Percentiles rank a stretch among this genome's conserved stretches.
These are phyloP conservation scores for Pilasporangium apinafurcum DNA, from an alignment of 352 stramenopile species.

Conservation along the genomic window DNA sequence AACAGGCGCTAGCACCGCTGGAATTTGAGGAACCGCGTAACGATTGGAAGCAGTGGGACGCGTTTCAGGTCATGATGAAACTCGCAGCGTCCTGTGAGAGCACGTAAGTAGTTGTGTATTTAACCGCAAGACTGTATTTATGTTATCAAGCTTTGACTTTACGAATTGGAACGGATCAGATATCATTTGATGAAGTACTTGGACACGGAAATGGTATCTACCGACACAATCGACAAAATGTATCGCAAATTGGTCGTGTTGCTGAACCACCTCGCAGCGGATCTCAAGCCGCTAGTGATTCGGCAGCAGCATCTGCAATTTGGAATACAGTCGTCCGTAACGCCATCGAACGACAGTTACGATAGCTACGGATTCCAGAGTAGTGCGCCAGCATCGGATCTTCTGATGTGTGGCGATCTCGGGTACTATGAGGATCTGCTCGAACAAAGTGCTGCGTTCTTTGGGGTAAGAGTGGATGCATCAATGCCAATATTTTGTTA, in stretches of 20 bases:
- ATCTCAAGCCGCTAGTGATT: slow-evolving; percentile 38
- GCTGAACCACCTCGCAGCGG: slow-evolving; percentile 48
- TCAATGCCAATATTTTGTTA: not conserved
- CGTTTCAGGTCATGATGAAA: slow-evolving; percentile 48
- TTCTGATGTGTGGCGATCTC: slow-evolving; percentile 48
- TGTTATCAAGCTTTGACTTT: no score
- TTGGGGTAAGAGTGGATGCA: slow-evolving; percentile 37
- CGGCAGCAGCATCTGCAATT: slow-evolving; percentile 4
- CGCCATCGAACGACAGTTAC: slow-evolving; percentile 10
- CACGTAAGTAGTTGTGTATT: slow-evolving; percentile 46
- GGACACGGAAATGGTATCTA: slow-evolving; percentile 37
- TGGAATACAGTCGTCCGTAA: slow-evolving; percentile 11
- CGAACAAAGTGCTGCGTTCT: slow-evolving; percentile 69
- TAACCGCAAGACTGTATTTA: no score
- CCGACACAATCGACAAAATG: slow-evolving; percentile 54
- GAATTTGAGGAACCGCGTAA: slow-evolving; percentile 31
- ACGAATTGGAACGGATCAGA: no score
- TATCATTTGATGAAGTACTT: slow-evolving; percentile 71
- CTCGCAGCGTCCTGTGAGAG: slow-evolving; percentile 59
- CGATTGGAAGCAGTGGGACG: slow-evolving; percentile 43
- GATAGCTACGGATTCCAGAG: slow-evolving; percentile 1
- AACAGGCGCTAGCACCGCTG: slow-evolving; percentile 39
- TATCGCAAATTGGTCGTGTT: slow-evolving; percentile 55
- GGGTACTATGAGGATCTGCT: slow-evolving; percentile 72
- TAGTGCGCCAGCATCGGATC: slow-evolving; percentile 15